A percentile compares a stretch with the other conserved stretches of the same genome.
phyloP scores from a whole-genome alignment of 768 basidiomycete species.

The Lentinula sp. region DNA sequence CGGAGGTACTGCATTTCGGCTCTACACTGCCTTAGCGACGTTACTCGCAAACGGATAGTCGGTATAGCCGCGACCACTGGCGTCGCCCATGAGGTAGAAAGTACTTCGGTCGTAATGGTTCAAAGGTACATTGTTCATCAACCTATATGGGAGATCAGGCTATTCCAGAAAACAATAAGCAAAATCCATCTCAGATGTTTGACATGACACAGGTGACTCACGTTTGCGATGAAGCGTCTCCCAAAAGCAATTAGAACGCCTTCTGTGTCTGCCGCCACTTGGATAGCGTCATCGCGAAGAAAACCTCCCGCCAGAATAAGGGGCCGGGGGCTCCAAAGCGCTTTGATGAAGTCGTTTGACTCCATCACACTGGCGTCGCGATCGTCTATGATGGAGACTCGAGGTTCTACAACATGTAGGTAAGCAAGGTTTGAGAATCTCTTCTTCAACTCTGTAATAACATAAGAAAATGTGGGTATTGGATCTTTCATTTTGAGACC shows the following conservation, averaged over 20 bases:
- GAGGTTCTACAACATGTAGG: conserved; percentile 27
- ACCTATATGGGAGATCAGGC: conserved; percentile 25
- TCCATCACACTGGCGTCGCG: not conserved
- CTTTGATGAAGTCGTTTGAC: conserved; percentile 20
- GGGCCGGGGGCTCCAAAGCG: conserved; percentile 21
- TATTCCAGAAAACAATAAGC: conserved; percentile 6
- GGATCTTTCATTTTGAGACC: conserved; percentile 33
- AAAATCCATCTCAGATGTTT: not conserved
- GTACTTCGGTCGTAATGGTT: conserved; percentile 17
- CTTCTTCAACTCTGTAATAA: conserved; percentile 32
- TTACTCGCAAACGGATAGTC: conserved; percentile 10
- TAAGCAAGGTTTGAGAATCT: conserved; percentile 29
- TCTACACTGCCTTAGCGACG: too few species aligned
- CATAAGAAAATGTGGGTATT: conserved; percentile 31
- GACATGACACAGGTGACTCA: not conserved
- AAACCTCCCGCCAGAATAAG: conserved; percentile 23
- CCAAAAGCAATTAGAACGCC: conserved; percentile 25
- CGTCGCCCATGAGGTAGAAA: conserved; percentile 17
- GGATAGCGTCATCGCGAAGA: conserved; percentile 18
- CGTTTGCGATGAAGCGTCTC: conserved; percentile 25
- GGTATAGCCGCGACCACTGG: conserved; percentile 16
- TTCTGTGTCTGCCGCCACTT: conserved; percentile 16
- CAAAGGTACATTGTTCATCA: conserved; percentile 18
- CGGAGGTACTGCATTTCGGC: too few species aligned
- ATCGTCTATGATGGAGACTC: conserved; percentile 3